Percentiles rank a stretch among this genome's conserved stretches.
These are phyloP conservation scores for Podaxis mareebaensis DNA, from an alignment of 768 basidiomycete genomes.

Conservation along the genomic window DNA sequence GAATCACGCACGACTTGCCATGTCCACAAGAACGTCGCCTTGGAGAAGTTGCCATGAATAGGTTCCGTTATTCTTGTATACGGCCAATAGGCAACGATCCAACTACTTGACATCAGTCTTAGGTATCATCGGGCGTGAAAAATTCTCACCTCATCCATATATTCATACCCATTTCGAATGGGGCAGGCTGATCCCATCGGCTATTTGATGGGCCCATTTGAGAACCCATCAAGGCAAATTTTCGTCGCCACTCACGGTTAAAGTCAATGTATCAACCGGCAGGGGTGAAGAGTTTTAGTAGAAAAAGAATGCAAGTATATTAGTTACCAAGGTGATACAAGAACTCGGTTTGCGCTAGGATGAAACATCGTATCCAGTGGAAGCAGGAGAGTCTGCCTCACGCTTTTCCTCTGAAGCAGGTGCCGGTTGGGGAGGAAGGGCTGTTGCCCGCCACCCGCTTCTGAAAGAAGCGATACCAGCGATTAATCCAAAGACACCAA, in stretches of 20 bases:
- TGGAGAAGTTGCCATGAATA: not conserved
- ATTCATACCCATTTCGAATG: not conserved
- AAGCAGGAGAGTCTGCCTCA: slow-evolving; percentile 16
- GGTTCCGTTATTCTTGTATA: not conserved
- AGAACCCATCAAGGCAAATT: not conserved
- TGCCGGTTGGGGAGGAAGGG: slow-evolving; percentile 36
- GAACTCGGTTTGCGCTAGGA: slow-evolving; percentile 6
- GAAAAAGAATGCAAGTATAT: not conserved
- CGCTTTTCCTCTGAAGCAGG: slow-evolving; percentile 24
- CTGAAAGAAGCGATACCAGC: slow-evolving; percentile 64
- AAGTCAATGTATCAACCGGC: not conserved
- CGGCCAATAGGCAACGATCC: not conserved
- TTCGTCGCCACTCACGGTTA: not conserved
- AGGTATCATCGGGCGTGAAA: not conserved
- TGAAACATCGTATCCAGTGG: slow-evolving; percentile 29
- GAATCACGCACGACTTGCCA: not conserved
- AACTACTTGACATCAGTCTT: not conserved
- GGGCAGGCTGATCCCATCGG: not conserved
- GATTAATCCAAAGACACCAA: slow-evolving; percentile 41
- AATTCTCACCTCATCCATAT: not conserved
- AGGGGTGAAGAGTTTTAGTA: not conserved
- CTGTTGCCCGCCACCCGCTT: slow-evolving; percentile 72
- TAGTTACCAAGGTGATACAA: slow-evolving; percentile 11
- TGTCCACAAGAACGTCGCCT: not conserved
- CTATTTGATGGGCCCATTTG: not conserved